These are phyloP conservation scores for Bruguiera hainesii DNA, from an alignment of 441 rosid species.

Conservation along the genomic window DNA sequence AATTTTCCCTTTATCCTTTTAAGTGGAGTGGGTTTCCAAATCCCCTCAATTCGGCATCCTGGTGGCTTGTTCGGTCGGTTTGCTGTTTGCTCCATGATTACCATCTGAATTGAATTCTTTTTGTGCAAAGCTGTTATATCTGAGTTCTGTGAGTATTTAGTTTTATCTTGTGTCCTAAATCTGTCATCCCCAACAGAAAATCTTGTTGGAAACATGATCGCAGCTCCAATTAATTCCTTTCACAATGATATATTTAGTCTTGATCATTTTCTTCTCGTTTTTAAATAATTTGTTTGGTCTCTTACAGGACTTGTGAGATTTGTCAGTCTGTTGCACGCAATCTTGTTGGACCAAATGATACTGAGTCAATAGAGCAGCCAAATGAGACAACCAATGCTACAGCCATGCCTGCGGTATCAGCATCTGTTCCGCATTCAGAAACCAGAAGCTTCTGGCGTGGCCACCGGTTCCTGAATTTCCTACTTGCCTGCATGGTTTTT, in stretches of 20 bases:
- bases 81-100: no score
- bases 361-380: conserved; percentile 24
- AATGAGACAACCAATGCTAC: conserved; percentile 25
- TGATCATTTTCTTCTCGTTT: not conserved
- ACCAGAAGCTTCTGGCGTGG: conserved; percentile 45
- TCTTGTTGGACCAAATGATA: conserved; percentile 36
- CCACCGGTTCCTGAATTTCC: conserved; percentile 46
- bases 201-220: not conserved
- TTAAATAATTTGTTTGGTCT: conserved; percentile 3
- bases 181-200: no score
- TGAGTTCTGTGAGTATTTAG: no score
- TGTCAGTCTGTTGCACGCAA: conserved; percentile 49
- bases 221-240: not conserved
- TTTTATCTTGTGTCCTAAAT: no score
- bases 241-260: not conserved
- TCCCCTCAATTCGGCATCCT: no score
- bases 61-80: no score
- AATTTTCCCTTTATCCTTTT: no score
- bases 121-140: no score
- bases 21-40: no score
- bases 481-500: conserved; percentile 56
- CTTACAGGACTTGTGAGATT: conserved; percentile 69
- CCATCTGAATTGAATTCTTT: no score
- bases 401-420: conserved; percentile 16
- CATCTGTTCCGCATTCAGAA: conserved; percentile 28